Evolutionary conservation across 2,329 filamentous ascomycete species (phyloP), one percentile per base, ranked within the genome.

Genomic region (Diaporthe longicolla): DNA sequence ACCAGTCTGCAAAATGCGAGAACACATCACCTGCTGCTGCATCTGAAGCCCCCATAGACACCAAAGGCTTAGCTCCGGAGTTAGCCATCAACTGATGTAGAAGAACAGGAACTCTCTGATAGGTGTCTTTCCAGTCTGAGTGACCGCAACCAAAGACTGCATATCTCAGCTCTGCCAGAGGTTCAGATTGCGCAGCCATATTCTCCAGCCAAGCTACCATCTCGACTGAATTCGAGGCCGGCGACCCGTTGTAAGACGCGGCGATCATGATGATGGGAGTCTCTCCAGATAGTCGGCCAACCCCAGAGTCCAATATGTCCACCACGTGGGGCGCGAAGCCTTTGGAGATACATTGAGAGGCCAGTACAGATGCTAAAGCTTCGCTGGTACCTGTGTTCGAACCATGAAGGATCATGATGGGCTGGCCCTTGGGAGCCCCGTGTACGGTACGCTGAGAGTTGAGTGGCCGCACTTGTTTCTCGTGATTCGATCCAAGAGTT

Each of bases 331-430:
- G 89, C 3, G 81, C 81, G 81, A 92, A 94, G 0, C 93, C 93
- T 77, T 91, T 90, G 0, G 82, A 80, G 1, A 84, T 78, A 0
- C 92, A 92, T 78, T 91, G 88, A 10, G 87, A 85, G 0, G 91
- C 91, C 19, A 95, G 80, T 32, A 89, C 85, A 75, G 92, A 88
- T 1, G 93, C 91, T 57, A 95, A 86, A 0, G 91, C 87, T 81
- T 95, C 92, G 79, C 93, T 95, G 1, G 93, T 95, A 0, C 93
- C 93, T 1, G 90, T 91, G 79, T 95, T 94, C n/a, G 92, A 93
- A 3, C 93, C 93, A 78, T 93, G 95, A 55, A 92, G 88, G 29
- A 95, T 88, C n/a, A 88, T 88, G 76, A 95, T 55, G 21, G 48
- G 65, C 32, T 70, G 65, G 1, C 65, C 65, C n/a, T 37, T 35